These are phyloP conservation scores for Candida neerlandica DNA, from an alignment of 1,139 yeast genomes.

Conservation along the genomic window DNA sequence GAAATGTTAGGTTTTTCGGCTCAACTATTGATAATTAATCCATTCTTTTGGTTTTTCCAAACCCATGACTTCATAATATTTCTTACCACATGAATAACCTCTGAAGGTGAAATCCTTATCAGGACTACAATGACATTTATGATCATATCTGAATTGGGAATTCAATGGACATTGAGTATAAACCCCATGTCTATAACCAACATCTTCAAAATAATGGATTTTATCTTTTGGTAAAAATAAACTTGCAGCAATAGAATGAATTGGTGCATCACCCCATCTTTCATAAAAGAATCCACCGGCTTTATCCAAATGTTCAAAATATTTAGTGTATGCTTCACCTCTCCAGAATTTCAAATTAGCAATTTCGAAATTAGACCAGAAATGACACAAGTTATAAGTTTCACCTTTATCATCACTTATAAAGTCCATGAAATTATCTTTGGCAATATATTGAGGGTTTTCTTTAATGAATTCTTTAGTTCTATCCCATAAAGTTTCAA, in stretches of 20 bases:
- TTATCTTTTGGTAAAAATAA: constrained; percentile 66
- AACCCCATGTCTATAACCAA: constrained; percentile 81
- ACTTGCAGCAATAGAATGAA: constrained; percentile 82
- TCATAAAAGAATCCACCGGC: constrained; percentile 84
- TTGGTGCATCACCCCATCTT: constrained; percentile 96
- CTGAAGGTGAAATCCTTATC: constrained; percentile 53
- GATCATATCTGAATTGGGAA: constrained; percentile 45
- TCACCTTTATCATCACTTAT: constrained; percentile 58
- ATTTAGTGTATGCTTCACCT: constrained; percentile 61
- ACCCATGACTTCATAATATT: constrained; percentile 48
- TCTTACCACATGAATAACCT: constrained; percentile 56
- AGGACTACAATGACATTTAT: constrained; percentile 56
- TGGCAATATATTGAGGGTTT: constrained; percentile 41
- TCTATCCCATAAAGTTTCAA: constrained; percentile 75
- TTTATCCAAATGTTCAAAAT: constrained; percentile 65
- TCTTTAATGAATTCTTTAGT: constrained; percentile 62
- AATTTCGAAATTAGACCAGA: constrained; percentile 94
- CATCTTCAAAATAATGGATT: constrained; percentile 86
- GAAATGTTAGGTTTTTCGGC: too few relatives aligned
- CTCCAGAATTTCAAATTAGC: constrained; percentile 76
- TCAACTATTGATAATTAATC: constrained; percentile 25
- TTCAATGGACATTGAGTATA: constrained; percentile 85
- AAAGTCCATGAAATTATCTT: constrained; percentile 59
- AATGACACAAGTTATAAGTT: constrained; percentile 80
- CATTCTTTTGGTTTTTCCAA: constrained; percentile 48